A percentile compares a stretch with the other conserved stretches of the same genome.
phyloP scores from a whole-genome alignment of 176 grass and related monocot species.

The Dendrocalamus sinicus region DNA sequence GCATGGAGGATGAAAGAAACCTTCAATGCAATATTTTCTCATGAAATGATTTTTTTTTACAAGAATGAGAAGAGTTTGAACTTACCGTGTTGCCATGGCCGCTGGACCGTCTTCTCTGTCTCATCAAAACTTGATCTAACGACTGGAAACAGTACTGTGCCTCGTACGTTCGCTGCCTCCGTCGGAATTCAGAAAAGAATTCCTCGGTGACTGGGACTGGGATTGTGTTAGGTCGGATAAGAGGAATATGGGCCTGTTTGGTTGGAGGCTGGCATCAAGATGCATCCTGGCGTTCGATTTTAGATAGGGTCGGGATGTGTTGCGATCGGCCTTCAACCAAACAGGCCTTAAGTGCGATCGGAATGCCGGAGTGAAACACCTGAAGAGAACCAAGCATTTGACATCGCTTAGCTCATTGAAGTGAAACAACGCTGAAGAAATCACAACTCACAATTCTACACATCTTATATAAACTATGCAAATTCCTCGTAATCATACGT shows the following conservation, averaged over 20 bases:
- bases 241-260: too few species aligned
- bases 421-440: background rate
- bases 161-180: slow-evolving; percentile 59
- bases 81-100: slow-evolving; percentile 61
- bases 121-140: slow-evolving; percentile 40
- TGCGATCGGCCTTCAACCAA: too few species aligned
- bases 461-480: background rate
- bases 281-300: too few species aligned
- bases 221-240: slow-evolving; percentile 82
- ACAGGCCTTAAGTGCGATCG: slow-evolving; percentile 69
- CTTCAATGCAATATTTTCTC: background rate
- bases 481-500: background rate
- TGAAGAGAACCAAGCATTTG: slow-evolving; percentile 13
- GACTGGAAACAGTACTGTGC: slow-evolving; percentile 76
- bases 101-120: slow-evolving; percentile 41
- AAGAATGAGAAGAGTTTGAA: background rate
- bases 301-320: too few species aligned
- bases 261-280: too few species aligned
- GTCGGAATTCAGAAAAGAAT: slow-evolving; percentile 53
- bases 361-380: slow-evolving; percentile 89
- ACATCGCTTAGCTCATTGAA: background rate
- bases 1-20: background rate
- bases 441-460: background rate
- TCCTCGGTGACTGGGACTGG: slow-evolving; percentile 58
- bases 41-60: background rate